Evolutionary conservation across 805 yeast species (phyloP), one percentile per base, ranked within the genome.

Genomic region (Yarrowia alimentaria): DNA sequence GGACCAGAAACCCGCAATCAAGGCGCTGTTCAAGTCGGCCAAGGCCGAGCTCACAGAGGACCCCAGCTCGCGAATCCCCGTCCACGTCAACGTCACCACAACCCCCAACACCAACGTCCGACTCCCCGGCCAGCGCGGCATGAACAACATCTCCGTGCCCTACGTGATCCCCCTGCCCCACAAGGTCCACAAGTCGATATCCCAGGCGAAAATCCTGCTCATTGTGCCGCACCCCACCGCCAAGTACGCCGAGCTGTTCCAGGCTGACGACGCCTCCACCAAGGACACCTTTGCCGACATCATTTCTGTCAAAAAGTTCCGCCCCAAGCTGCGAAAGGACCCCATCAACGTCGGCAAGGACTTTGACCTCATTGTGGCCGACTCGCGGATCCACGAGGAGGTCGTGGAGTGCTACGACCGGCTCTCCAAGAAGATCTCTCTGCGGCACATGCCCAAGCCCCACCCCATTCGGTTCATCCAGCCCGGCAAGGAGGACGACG

Each of bases 151-250:
- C 16, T 51, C 37, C 4, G 53, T 29, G 5, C 62, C 62, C 4
- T 34, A 53, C 13, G 31, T 59, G 43, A 32, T 59, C 22, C 42
- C 53, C 6, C 28, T 60, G 11, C 59, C 58, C 13, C 58, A 60
- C 26, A 24, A 54, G 24, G 25, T 56, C 20, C 52, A 54, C 25
- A 53, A 54, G 35, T 37, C 55, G n/a, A 30, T 54, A 12, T 53
- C 51, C 13, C 54, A 48, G 30, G 24, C 40, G 6, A 50, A 53
- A 13, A 55, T 55, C 14, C 52, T 57, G 28, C 68, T 87, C 14
- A 73, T 87, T 11, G 83, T 91, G 7, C 85, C 83, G 56, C 93
- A 86, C 60, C 90, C 91, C 1, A 76, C 82, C 5, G 69, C 76
- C 4, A 70, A 72, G 6, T 85, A 79, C 58, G 69, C 80, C 26